Conservation (phyloP, 257 asterid genomes). For the Petrea volubilis region DNA sequence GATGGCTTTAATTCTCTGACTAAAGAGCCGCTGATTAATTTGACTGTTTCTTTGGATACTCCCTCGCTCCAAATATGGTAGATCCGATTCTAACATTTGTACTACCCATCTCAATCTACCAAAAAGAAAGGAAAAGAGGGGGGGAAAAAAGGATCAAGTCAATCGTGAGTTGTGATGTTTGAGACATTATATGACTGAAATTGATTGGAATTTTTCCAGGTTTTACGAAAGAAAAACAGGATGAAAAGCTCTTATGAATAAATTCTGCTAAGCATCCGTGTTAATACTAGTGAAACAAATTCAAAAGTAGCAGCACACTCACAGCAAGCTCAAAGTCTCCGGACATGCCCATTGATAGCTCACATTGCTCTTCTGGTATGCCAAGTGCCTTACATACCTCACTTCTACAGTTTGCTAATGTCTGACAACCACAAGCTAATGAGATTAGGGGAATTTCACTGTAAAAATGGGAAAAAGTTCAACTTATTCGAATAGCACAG, state of each 20-base stretch:
- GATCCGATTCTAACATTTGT: slow-evolving; percentile 94
- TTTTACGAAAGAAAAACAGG: too few relatives aligned
- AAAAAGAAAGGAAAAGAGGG: slow-evolving; percentile 3
- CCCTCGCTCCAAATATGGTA: slow-evolving; percentile 97
- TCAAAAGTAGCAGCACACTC: slow-evolving; percentile 34
- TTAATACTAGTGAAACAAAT: neutral
- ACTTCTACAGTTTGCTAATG: slow-evolving; percentile 74
- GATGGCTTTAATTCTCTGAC: neutral
- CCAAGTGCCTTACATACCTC: slow-evolving; percentile 80
- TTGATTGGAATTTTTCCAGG: neutral
- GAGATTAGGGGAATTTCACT: slow-evolving; percentile 20
- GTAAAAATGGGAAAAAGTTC: neutral
- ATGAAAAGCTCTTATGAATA: neutral
- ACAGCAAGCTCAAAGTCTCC: slow-evolving; percentile 96
- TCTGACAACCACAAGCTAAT: slow-evolving; percentile 44
- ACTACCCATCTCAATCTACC: slow-evolving; percentile 97
- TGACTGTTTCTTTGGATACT: slow-evolving; percentile 59
- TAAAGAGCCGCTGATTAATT: slow-evolving; percentile 16
- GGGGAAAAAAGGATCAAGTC: neutral
- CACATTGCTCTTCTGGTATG: slow-evolving; percentile 70
- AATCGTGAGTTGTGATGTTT: slow-evolving; percentile 1
- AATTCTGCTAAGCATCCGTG: neutral
- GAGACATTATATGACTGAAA: neutral
- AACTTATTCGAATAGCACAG: neutral
- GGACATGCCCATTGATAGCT: slow-evolving; percentile 98